These are phyloP conservation scores for Kodamaea nitidulidarum DNA, from an alignment of 805 yeast species.

Conservation along the genomic window DNA sequence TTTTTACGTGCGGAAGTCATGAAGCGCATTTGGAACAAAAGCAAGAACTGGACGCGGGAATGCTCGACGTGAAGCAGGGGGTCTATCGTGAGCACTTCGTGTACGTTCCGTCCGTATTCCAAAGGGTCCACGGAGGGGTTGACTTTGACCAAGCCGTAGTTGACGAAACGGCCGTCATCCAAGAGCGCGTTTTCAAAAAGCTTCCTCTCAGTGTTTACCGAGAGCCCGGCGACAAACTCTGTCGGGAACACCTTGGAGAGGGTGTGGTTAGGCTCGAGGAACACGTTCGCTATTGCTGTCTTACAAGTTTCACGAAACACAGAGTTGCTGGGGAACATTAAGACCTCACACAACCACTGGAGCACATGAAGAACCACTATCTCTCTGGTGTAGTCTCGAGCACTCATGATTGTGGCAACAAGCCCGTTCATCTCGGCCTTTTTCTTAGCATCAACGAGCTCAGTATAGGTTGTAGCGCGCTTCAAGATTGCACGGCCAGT, in stretches of 20 bases:
- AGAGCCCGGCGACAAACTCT: conserved; percentile 18
- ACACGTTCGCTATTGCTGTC: conserved; percentile 38
- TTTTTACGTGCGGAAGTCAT: conserved; percentile 48
- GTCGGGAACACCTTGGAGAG: conserved; percentile 30
- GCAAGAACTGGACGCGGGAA: conserved; percentile 55
- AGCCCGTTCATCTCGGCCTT: conserved; percentile 43
- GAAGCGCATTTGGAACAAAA: conserved; percentile 57
- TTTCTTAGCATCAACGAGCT: conserved; percentile 11
- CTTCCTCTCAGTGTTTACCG: conserved; percentile 3
- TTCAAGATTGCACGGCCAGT: conserved; percentile 50
- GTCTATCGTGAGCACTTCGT: not conserved
- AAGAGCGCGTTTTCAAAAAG: conserved; percentile 31
- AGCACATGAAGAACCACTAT: conserved; percentile 42
- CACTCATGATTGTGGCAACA: conserved; percentile 51
- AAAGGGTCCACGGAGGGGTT: conserved; percentile 3
- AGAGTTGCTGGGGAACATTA: conserved; percentile 18
- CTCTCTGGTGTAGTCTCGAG: conserved; percentile 50
- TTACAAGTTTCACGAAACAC: conserved; percentile 32
- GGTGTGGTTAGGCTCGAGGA: conserved; percentile 34
- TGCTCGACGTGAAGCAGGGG: conserved; percentile 15
- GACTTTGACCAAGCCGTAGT: conserved; percentile 19
- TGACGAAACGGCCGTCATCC: conserved; percentile 24
- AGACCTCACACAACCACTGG: conserved; percentile 49
- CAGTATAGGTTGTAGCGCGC: conserved; percentile 18
- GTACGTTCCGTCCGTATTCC: not conserved